phyloP scores from a whole-genome alignment of 352 stramenopile genomes.

The Pythium periplocum region DNA sequence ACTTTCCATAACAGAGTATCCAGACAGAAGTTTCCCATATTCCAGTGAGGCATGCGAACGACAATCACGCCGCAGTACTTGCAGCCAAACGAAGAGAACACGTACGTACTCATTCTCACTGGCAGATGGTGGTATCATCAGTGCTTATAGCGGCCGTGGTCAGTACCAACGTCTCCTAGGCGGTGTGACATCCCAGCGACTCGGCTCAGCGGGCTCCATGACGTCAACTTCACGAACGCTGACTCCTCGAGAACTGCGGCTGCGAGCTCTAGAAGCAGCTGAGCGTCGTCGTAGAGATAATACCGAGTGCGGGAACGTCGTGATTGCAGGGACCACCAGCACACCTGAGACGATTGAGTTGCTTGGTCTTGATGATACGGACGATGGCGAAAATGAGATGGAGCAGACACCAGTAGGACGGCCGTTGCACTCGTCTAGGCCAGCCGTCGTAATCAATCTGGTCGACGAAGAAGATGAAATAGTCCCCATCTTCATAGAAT shows the following conservation, averaged over 20 bases:
- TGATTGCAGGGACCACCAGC: slow-evolving; percentile 2
- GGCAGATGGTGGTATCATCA: too few species aligned
- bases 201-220: slow-evolving; percentile 10
- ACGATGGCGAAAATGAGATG: slow-evolving; percentile 24
- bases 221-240: slow-evolving; percentile 1
- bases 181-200: slow-evolving; percentile 26
- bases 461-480: slow-evolving; percentile 11
- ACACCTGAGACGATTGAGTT: slow-evolving; percentile 26
- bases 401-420: too few species aligned
- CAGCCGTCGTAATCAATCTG: slow-evolving; percentile 14
- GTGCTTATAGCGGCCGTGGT: too few species aligned
- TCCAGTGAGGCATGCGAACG: slow-evolving; percentile 16
- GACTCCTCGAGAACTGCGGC: slow-evolving; percentile 23
- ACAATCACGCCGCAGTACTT: slow-evolving; percentile 28
- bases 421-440: too few species aligned
- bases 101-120: slow-evolving; percentile 8
- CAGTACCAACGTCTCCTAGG: slow-evolving; percentile 39
- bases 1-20: slow-evolving; percentile 8
- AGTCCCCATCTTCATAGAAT: too few species aligned
- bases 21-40: slow-evolving; percentile 16
- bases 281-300: slow-evolving; percentile 45
- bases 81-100: slow-evolving; percentile 35
- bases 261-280: slow-evolving; percentile 43
- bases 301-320: slow-evolving; percentile 14
- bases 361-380: slow-evolving; percentile 44